Evolutionary conservation across 2,329 filamentous ascomycete species (phyloP), one percentile per base, ranked within the genome.

Genomic region (Sclerotinia subarctica): DNA sequence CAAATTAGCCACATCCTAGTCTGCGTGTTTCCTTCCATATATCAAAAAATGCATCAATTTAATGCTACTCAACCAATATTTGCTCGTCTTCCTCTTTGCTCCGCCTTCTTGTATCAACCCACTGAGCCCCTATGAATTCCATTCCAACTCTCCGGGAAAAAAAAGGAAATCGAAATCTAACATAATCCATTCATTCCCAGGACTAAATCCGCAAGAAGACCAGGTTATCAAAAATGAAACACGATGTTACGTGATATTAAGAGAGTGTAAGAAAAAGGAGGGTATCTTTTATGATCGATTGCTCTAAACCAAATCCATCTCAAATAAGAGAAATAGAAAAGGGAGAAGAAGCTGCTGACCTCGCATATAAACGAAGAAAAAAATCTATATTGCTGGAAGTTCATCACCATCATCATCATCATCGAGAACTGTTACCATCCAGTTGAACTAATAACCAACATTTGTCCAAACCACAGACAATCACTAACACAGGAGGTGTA

Each of bases 231-330:
- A 57, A 60, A 60, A 60, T 49, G 29, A 21, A 49, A 49, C 32
- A 11, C 7, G 32, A 5, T 51, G 21, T 21, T 49, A 51, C 58
- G 49, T 49, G 44, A 44, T 15, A 64, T 64, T 29, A 64, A 59
- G 53, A 66, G 64, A 46, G 46, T 42, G 60, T 64, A 44, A 51
- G 35, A 59, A 57, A 49, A 47, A 38, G 60, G 42, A 32, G 64
- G 64, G 64, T 66, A 66, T 66, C 64, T 59, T 66, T 66, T 51
- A 59, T 47, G 44, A 58, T 58, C 60, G 19, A 49, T 66, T n/a
- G 42, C 32, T 59, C 64, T 53, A 54, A 54, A 6, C 29, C 52
- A 29, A 26, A 24, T 24, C 11, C 53, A 59, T 66, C 54, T 66
- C 64, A 44, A 59, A 47, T 47, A 59, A 32, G 29, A 58, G 53